phyloP scores from a whole-genome alignment of 2,329 filamentous ascomycete species.

The Colletotrichum chlorophyti region DNA sequence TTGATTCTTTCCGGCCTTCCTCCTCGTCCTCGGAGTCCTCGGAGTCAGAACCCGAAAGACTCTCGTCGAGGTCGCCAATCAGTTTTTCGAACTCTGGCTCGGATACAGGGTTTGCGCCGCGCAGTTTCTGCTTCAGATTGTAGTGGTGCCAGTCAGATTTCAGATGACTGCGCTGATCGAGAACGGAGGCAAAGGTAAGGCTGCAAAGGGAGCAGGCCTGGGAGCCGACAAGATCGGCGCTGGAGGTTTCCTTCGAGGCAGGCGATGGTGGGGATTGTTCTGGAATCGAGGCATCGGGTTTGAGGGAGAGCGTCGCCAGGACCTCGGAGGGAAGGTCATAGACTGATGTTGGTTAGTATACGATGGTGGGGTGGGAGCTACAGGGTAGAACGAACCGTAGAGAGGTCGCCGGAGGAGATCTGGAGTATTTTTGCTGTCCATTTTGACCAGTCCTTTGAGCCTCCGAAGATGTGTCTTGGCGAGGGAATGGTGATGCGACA shows the following conservation, averaged over 20 bases:
- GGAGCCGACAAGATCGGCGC: slow-evolving; percentile 59
- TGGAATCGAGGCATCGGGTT: slow-evolving; percentile 38
- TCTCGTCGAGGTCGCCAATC: slow-evolving; percentile 86
- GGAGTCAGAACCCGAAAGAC: slow-evolving; percentile 85
- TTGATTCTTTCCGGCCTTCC: slow-evolving; percentile 67
- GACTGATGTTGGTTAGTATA: slow-evolving; percentile 55
- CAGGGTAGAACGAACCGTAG: slow-evolving; percentile 47
- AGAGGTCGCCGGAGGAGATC: slow-evolving; percentile 58
- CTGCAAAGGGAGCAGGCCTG: slow-evolving; percentile 85
- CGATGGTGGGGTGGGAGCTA: slow-evolving; percentile 22
- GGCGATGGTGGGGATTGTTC: slow-evolving; percentile 31
- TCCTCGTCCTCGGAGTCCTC: slow-evolving; percentile 74
- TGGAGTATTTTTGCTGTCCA: slow-evolving; percentile 47
- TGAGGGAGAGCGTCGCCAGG: slow-evolving; percentile 67
- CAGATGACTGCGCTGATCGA: slow-evolving; percentile 85
- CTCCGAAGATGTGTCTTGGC: neutral
- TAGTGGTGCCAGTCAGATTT: slow-evolving; percentile 93
- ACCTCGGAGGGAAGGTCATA: slow-evolving; percentile 84
- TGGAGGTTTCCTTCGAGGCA: slow-evolving; percentile 21
- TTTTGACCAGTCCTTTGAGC: slow-evolving; percentile 26
- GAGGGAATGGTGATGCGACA: neutral
- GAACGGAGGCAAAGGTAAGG: slow-evolving; percentile 72
- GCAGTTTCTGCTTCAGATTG: slow-evolving; percentile 90
- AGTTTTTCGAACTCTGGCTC: slow-evolving; percentile 88
- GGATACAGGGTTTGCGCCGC: slow-evolving; percentile 73